These are phyloP conservation scores for Ogataea trehaloabstinens DNA, from an alignment of 805 yeast genomes.

Conservation along the genomic window DNA sequence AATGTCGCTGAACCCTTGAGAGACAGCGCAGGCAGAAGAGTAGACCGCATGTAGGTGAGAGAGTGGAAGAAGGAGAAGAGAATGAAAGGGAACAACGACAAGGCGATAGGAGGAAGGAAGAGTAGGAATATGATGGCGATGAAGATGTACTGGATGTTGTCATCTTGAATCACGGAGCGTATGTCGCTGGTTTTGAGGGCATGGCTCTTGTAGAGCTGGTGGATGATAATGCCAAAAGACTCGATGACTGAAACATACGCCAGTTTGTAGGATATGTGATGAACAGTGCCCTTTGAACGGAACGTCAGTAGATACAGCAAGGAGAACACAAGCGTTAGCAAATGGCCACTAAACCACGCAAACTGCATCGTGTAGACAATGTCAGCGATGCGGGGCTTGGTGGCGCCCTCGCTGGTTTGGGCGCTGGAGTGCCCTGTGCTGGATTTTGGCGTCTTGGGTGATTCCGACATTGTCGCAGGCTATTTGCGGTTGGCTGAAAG, in stretches of 20 bases:
- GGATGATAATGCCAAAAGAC: slow-evolving; percentile 74
- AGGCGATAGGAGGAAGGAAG: slow-evolving; percentile 54
- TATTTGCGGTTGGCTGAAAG: too few relatives aligned
- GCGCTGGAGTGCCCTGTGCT: slow-evolving; percentile 6
- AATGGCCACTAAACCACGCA: slow-evolving; percentile 72
- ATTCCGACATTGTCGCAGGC: slow-evolving; percentile 2
- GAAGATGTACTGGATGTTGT: slow-evolving; percentile 54
- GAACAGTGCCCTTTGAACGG: slow-evolving; percentile 31
- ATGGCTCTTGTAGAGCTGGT: slow-evolving; percentile 49
- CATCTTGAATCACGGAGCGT: slow-evolving; percentile 42
- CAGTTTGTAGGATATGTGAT: slow-evolving; percentile 51
- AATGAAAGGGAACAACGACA: slow-evolving; percentile 71
- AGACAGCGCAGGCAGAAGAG: slow-evolving; percentile 63
- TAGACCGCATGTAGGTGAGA: slow-evolving; percentile 63
- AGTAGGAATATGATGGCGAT: slow-evolving; percentile 54
- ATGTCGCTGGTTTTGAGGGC: slow-evolving; percentile 20
- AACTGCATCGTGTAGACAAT: slow-evolving; percentile 54
- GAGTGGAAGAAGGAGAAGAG: slow-evolving; percentile 82
- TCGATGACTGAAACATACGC: slow-evolving; percentile 63
- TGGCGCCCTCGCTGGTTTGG: too few relatives aligned
- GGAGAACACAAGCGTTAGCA: slow-evolving; percentile 42
- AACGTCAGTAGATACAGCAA: slow-evolving; percentile 37
- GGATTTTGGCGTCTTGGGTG: slow-evolving; percentile 5
- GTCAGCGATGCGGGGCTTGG: slow-evolving; percentile 12
- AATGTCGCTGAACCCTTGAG: slow-evolving; percentile 10